Percentiles rank a stretch among this genome's conserved stretches.
Conservation (phyloP, 2,329 filamentous ascomycete genomes). For the Aspergillus terreus region DNA sequence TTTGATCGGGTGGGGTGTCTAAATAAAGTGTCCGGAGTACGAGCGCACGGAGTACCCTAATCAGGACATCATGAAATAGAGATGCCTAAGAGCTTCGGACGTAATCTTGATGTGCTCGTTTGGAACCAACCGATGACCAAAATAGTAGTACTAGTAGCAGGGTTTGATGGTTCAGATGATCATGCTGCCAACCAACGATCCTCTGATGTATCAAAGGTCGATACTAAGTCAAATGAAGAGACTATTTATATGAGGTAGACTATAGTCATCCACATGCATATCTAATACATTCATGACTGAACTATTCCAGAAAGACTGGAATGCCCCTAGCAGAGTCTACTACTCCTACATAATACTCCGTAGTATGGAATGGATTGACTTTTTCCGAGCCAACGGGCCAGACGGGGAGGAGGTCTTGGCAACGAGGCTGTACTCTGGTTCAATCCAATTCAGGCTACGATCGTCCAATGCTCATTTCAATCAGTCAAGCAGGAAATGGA, state of each 20-base stretch:
- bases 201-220: too few species aligned
- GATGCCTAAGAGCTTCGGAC: neutral
- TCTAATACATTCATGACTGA: too few species aligned
- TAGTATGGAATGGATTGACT: neutral
- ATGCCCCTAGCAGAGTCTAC: neutral
- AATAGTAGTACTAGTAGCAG: neutral
- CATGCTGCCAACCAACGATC: neutral
- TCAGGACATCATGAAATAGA: neutral
- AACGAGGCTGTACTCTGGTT: neutral
- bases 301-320: too few species aligned
- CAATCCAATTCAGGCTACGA: neutral
- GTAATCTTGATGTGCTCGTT: neutral
- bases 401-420: neutral
- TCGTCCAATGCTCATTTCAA: neutral
- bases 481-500: neutral
- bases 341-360: too few species aligned
- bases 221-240: too few species aligned
- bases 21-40: neutral
- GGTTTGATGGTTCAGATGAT: neutral
- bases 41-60: neutral
- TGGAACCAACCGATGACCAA: neutral
- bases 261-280: too few species aligned
- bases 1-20: neutral
- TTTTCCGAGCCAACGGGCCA: neutral
- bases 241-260: too few species aligned